These are phyloP conservation scores for Escovopsis sp. DNA, from an alignment of 2,329 filamentous ascomycete genomes.

Conservation along the genomic window DNA sequence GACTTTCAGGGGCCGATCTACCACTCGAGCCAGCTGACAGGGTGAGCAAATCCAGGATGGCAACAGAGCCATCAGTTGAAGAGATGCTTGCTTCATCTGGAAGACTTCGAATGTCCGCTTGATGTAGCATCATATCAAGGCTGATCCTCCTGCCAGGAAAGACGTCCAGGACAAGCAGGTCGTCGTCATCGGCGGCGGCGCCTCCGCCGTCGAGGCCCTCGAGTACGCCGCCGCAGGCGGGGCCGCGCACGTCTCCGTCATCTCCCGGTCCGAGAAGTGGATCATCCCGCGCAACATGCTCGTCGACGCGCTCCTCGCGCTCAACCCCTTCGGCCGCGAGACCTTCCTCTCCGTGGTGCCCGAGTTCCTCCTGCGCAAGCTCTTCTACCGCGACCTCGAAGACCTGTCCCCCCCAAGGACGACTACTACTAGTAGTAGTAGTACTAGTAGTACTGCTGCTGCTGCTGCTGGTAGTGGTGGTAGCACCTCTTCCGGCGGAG, in stretches of 20 bases:
- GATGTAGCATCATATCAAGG: too few species aligned
- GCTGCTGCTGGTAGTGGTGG: too few species aligned
- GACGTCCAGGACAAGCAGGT: conserved; percentile 60
- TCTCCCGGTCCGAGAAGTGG: conserved; percentile 72
- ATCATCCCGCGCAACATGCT: conserved; percentile 70
- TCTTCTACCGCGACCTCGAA: conserved; percentile 72
- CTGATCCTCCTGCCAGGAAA: conserved; percentile 30
- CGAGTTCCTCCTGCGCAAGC: conserved; percentile 54
- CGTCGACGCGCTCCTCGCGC: conserved; percentile 54
- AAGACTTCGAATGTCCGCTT: too few species aligned
- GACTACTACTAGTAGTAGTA: too few species aligned
- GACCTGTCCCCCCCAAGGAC: conserved; percentile 66
- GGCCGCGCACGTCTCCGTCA: conserved; percentile 53
- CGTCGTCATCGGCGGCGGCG: conserved; percentile 62
- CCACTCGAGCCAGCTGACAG: conserved; percentile 63
- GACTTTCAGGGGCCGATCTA: conserved; percentile 56
- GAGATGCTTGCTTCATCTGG: too few species aligned
- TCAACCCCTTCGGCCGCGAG: conserved; percentile 69
- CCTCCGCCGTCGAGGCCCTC: conserved; percentile 67
- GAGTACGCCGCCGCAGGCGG: conserved; percentile 58
- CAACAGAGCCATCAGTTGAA: too few species aligned
- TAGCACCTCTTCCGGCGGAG: too few species aligned
- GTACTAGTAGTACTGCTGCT: too few species aligned
- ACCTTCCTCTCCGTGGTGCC: conserved; percentile 64
- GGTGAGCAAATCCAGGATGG: conserved; percentile 20